Base-by-base conservation (phyloP, 2,329 filamentous ascomycete genomes). In the Aspergillus unguis region DNA sequence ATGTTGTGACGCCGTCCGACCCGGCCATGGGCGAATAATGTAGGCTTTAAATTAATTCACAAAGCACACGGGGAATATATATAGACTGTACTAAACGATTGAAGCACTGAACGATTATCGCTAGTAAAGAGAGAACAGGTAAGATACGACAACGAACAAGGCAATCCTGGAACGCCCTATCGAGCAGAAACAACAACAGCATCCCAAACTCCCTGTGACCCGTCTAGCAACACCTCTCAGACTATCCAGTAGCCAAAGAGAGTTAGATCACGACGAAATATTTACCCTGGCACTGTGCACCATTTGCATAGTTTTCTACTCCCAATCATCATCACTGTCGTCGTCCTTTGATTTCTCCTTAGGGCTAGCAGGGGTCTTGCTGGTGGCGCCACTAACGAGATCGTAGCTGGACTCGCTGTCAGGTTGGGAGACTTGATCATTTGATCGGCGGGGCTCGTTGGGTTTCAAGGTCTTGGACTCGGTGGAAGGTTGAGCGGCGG, bases 391-490 rank as follows among this genome's bases (percentile, higher is more conserved):
- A 47, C 88, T 92, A 42, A 99, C 90, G 32, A 99, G 81, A 69
- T 99, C 94, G 70, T 99, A 99, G 75, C 91, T 96, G 17, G 90
- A 90, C 63, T 99, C 94, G 68, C 92, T 96, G 64, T 94, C 94
- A 6, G 91, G 85, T 61, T 94, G 88, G 27, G 89, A 95, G 69
- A 92, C 91, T 69, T 91, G 87, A 65, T 96, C 91, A 64, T 95
- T 87, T 27, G 91, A 95, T 36, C 77, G 75, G 49, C 89, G 85
- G 17, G 85, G 76, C 62, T 88, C 83, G 29, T 75, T 73, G 27
- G 85, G 80, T 71, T 90, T 90, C 44, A 84, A 75, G 65, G 71
- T 58, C 69, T 77, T 68, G 33, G 71, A 67, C 37, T 69, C 64
- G 36, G 59, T 51, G 29, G 65, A 54, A 41, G 73, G 63, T 48